These are phyloP conservation scores for Sarocladiaceae sp. DNA, from an alignment of 2,329 filamentous ascomycete genomes.

Conservation along the genomic window DNA sequence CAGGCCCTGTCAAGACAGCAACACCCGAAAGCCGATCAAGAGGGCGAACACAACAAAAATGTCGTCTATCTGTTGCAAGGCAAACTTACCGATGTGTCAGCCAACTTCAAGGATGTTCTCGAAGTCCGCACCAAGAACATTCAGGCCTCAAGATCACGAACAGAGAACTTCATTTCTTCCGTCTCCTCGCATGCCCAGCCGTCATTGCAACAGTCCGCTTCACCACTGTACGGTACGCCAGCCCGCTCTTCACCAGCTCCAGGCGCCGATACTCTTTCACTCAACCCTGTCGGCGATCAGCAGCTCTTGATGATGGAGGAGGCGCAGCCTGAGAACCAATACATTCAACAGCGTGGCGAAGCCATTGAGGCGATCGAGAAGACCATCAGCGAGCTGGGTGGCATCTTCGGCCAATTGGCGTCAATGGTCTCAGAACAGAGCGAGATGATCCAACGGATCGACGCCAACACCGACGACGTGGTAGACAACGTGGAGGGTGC, in stretches of 20 bases:
- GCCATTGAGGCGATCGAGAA: constrained; percentile 96
- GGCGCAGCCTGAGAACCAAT: constrained; percentile 77
- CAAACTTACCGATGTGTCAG: constrained; percentile 86
- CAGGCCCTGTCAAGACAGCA: constrained; percentile 73
- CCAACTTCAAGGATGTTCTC: constrained; percentile 95
- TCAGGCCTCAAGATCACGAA: constrained; percentile 84
- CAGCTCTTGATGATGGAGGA: constrained; percentile 95
- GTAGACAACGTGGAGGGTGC: constrained; percentile 98
- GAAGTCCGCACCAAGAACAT: constrained; percentile 98
- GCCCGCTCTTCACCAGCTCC: constrained; percentile 62
- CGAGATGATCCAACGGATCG: constrained; percentile 96
- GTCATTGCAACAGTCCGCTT: constrained; percentile 69
- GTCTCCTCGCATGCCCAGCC: constrained; percentile 74
- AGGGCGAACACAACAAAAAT: constrained; percentile 97
- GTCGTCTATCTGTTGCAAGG: constrained; percentile 89
- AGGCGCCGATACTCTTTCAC: constrained; percentile 70
- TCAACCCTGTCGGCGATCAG: constrained; percentile 78
- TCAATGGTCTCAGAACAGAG: constrained; percentile 97
- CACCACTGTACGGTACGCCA: constrained; percentile 81
- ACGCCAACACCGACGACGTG: constrained; percentile 95
- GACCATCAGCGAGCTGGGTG: constrained; percentile 86
- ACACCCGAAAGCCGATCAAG: constrained; percentile 70
- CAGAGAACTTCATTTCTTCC: constrained; percentile 93
- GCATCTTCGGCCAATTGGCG: constrained; percentile 89
- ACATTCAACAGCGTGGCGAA: constrained; percentile 90